Evolutionary conservation across 768 basidiomycete genomes (phyloP).

Genomic region (Chlorophyllum brunneum): DNA sequence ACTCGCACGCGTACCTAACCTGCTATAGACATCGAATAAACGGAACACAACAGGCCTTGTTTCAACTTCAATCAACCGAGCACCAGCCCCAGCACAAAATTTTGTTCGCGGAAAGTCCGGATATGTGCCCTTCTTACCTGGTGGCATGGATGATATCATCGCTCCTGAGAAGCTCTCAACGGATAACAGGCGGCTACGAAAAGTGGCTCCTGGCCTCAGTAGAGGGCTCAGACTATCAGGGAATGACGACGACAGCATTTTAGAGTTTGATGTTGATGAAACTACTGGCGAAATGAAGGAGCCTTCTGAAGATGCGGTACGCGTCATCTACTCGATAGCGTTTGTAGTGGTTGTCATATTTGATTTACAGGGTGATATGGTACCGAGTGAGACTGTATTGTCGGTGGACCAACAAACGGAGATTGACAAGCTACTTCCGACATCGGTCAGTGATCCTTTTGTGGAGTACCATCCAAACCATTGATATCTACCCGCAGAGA

Average conservation of each 20-base stretch:
- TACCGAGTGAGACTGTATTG: conserved; percentile 13
- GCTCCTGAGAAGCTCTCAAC: conserved; percentile 24
- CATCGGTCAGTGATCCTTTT: conserved; percentile 32
- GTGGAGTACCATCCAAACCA: not conserved
- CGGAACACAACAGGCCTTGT: conserved; percentile 67
- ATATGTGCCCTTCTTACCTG: conserved; percentile 91
- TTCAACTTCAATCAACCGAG: conserved; percentile 82
- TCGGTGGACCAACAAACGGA: conserved; percentile 35
- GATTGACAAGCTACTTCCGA: conserved; percentile 79
- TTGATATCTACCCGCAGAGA: conserved; percentile 32
- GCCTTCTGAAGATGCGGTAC: conserved; percentile 18
- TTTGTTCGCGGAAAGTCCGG: conserved; percentile 95
- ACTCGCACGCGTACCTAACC: not conserved
- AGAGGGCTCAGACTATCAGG: conserved; percentile 74
- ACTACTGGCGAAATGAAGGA: conserved; percentile 21
- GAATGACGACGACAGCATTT: conserved; percentile 44
- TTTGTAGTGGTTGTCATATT: not conserved
- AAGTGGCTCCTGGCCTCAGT: conserved; percentile 77
- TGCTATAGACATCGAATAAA: conserved; percentile 47
- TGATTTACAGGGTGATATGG: conserved; percentile 7
- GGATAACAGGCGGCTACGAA: conserved; percentile 49
- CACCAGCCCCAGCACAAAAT: conserved; percentile 70
- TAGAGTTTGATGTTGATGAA: conserved; percentile 30
- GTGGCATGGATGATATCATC: conserved; percentile 72
- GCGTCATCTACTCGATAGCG: not conserved